Evolutionary conservation across 1,284 basidiomycete species (phyloP).

Genomic region (Trametes polyzona): DNA sequence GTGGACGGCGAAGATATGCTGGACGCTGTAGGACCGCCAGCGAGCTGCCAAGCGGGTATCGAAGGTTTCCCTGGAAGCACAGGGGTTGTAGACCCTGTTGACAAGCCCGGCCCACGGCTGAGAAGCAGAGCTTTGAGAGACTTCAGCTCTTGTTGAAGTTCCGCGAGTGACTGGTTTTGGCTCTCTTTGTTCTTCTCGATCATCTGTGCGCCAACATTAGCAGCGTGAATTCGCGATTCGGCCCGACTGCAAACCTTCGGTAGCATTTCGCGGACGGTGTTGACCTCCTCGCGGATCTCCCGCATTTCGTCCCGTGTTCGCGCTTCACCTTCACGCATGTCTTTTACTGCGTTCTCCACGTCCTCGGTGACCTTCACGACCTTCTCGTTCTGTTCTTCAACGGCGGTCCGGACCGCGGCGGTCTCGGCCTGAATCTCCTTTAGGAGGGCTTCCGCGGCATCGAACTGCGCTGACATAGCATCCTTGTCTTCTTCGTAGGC

Average conservation of each 20-base stretch:
- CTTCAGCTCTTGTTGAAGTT: slow-evolving; percentile 93
- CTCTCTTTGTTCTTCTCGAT: slow-evolving; percentile 91
- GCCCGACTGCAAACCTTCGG: slow-evolving; percentile 67
- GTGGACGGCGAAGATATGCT: slow-evolving; percentile 26
- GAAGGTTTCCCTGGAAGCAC: slow-evolving; percentile 63
- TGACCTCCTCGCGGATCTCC: slow-evolving; percentile 90
- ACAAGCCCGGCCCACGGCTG: slow-evolving; percentile 67
- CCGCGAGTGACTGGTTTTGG: slow-evolving; percentile 77
- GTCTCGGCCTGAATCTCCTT: slow-evolving; percentile 85
- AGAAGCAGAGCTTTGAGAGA: slow-evolving; percentile 92
- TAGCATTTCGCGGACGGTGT: slow-evolving; percentile 88
- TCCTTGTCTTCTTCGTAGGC: slow-evolving; percentile 91
- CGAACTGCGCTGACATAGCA: slow-evolving; percentile 89
- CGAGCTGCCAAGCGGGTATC: slow-evolving; percentile 89
- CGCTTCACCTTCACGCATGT: slow-evolving; percentile 79
- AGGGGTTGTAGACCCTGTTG: slow-evolving; percentile 54
- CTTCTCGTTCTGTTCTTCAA: slow-evolving; percentile 83
- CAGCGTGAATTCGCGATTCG: too few species aligned
- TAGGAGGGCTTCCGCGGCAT: slow-evolving; percentile 85
- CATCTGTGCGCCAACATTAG: slow-evolving; percentile 58
- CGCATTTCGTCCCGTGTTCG: slow-evolving; percentile 90
- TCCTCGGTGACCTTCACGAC: slow-evolving; percentile 82
- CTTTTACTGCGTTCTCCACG: slow-evolving; percentile 78
- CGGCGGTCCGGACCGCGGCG: slow-evolving; percentile 69
- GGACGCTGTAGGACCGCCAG: slow-evolving; percentile 34